Percentiles rank a stretch among this genome's conserved stretches.
phyloP scores from a whole-genome alignment of 169 alveolate species.

The Besnoitia besnoiti region DNA sequence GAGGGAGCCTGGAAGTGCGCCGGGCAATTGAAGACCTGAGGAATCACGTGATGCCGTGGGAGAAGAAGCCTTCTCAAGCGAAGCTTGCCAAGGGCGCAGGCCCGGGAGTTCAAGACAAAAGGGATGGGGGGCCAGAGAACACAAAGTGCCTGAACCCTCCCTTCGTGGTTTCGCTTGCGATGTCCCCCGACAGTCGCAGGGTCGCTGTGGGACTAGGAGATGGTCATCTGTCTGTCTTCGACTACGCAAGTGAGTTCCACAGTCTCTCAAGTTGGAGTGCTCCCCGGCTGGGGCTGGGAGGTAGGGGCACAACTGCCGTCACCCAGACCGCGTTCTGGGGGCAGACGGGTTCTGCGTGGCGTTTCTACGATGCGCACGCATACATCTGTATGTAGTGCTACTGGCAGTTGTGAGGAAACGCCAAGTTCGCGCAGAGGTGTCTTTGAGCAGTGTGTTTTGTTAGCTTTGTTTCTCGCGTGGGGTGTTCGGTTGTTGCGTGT shows the following conservation, averaged over 20 bases:
- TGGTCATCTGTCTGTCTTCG: neutral
- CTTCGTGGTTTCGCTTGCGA: conserved; percentile 12
- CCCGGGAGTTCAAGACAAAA: neutral
- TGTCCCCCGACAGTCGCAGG: neutral
- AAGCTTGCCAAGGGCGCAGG: neutral
- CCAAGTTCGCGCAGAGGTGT: too few species aligned
- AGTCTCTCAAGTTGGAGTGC: too few species aligned
- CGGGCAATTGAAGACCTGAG: neutral
- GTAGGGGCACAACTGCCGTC: too few species aligned
- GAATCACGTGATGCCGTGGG: conserved; percentile 27
- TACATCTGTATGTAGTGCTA: too few species aligned
- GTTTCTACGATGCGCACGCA: too few species aligned
- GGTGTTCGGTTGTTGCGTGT: too few species aligned
- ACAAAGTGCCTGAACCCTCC: conserved; percentile 25
- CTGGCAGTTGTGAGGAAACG: too few species aligned
- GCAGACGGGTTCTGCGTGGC: too few species aligned
- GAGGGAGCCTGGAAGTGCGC: neutral
- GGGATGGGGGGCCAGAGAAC: neutral
- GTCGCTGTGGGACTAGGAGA: conserved; percentile 14
- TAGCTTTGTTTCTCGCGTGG: too few species aligned
- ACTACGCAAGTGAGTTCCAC: neutral
- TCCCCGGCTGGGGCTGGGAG: too few species aligned
- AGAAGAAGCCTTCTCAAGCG: neutral
- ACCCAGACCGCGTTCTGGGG: too few species aligned
- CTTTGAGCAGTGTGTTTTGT: too few species aligned